Base-by-base conservation (phyloP, 2,329 filamentous ascomycete species). In the Balansia obtecta region DNA sequence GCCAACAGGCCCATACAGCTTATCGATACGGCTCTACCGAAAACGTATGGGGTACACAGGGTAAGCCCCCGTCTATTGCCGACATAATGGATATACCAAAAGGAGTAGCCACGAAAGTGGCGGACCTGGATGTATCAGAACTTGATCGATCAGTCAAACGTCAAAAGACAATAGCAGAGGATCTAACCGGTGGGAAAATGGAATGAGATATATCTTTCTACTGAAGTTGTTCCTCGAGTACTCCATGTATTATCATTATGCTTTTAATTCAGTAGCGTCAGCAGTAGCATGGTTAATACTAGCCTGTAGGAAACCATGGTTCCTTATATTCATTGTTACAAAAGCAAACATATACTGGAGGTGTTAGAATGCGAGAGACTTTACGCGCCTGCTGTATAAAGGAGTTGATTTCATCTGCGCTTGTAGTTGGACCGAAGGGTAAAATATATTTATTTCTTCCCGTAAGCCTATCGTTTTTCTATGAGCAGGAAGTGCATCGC, bases 401-500 rank as follows among this genome's bases (percentile, higher is more conserved):
- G 10, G 30, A 10, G 20, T 15, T 22, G 11, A 11, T 33, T 10
- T 27, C 18, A n/a, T 16, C 22, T 33, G 3, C 15, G 11, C 38
- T 2, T 41, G 2, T 18, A 11, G 20, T 22, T 20, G 4, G n/a
- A 15, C 5, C 2, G 37, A 20, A 41, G 18, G 18, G 18, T 44
- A 7, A 15, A 43, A 43, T 4, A 27, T 3, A 27, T 27, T 8
- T 18, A 20, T 39, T 20, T 16, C 12, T 15, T 8, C 11, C 45
- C 41, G 15, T 6, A 34, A 10, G n/a, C 77, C 57, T 66, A 71
- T 56, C 68, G 61, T 75, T 82, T 91, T 76, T 98, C 93, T 20
- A 98, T 81, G 45, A 98, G 79, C 60, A 98, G 69, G 54, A 97
- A 69, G 71, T 98, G 93, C 88, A 98, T 95, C 15, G 91, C 90